Conservation (phyloP, 1,284 basidiomycete species). For the Polyporus tsugae region DNA sequence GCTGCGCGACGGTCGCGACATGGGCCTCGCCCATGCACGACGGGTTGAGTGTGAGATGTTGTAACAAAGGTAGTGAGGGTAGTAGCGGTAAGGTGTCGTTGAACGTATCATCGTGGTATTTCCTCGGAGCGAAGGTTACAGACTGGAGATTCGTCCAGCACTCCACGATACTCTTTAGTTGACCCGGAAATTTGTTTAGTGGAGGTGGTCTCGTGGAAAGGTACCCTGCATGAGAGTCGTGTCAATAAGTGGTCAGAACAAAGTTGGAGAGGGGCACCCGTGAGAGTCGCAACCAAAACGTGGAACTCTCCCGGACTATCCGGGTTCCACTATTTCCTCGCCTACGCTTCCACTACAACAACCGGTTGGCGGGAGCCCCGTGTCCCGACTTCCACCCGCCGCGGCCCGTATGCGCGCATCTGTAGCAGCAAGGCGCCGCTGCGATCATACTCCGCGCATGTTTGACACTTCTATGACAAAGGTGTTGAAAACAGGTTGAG, state of each 20-base stretch:
- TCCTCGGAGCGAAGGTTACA: slow-evolving; percentile 49
- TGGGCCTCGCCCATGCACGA: slow-evolving; percentile 48
- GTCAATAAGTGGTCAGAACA: neutral
- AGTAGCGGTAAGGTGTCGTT: slow-evolving; percentile 43
- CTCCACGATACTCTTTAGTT: slow-evolving; percentile 45
- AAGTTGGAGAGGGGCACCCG: neutral
- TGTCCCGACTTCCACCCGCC: too few relatives aligned
- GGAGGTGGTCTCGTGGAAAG: slow-evolving; percentile 47
- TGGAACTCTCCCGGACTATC: too few relatives aligned
- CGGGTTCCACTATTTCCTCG: too few relatives aligned
- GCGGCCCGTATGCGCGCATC: too few relatives aligned
- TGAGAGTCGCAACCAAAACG: too few relatives aligned
- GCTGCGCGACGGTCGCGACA: slow-evolving; percentile 43
- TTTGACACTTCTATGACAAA: too few relatives aligned
- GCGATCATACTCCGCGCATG: too few relatives aligned
- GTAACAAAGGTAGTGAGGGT: slow-evolving; percentile 37
- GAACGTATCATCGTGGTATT: slow-evolving; percentile 49
- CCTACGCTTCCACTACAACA: too few relatives aligned
- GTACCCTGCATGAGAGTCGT: slow-evolving; percentile 44
- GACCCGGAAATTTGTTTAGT: slow-evolving; percentile 43
- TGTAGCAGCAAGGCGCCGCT: too few relatives aligned
- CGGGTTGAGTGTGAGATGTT: slow-evolving; percentile 49
- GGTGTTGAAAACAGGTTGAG: too few relatives aligned
- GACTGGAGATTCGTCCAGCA: slow-evolving; percentile 50
- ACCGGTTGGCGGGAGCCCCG: too few relatives aligned